Percentiles rank a stretch among this genome's conserved stretches.
phyloP scores from a whole-genome alignment of 2,329 filamentous ascomycete genomes.

The Ophiostoma himal-ulmi region DNA sequence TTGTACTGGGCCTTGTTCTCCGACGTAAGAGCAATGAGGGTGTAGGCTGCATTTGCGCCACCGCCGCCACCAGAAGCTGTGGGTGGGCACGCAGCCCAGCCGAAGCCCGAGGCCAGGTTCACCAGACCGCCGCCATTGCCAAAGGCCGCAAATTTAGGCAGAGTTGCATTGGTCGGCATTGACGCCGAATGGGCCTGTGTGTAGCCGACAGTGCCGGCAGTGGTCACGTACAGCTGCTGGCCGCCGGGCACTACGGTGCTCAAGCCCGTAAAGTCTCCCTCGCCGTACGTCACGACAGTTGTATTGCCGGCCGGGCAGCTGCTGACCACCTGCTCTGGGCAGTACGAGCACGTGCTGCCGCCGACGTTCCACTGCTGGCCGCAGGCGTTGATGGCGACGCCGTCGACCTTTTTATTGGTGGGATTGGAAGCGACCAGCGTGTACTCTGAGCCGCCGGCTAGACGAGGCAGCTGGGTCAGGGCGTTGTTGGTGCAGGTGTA shows the following conservation, averaged over 20 bases:
- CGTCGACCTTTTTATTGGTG: constrained; percentile 29
- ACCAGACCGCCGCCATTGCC: constrained; percentile 33
- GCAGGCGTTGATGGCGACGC: constrained; percentile 31
- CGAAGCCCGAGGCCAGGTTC: constrained; percentile 33
- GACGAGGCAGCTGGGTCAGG: constrained; percentile 27
- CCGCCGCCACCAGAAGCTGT: constrained; percentile 26
- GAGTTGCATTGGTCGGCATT: constrained; percentile 30
- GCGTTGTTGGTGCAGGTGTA: constrained; percentile 32
- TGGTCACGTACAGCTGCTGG: constrained; percentile 31
- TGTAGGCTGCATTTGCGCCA: constrained; percentile 23
- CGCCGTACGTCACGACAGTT: constrained; percentile 28
- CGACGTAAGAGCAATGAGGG: constrained; percentile 29
- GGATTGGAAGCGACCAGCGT: constrained; percentile 33
- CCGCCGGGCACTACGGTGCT: constrained; percentile 33
- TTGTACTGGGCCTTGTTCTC: constrained; percentile 27
- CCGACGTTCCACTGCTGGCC: constrained; percentile 27
- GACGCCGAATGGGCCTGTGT: constrained; percentile 34
- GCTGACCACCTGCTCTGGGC: constrained; percentile 28
- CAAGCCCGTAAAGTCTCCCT: constrained; percentile 27
- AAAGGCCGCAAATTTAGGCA: constrained; percentile 31
- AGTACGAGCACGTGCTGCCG: constrained; percentile 33
- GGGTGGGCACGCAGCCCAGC: constrained; percentile 32
- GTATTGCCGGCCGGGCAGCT: constrained; percentile 30
- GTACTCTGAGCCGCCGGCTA: constrained; percentile 27
- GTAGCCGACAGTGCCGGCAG: constrained; percentile 31